Evolutionary conservation across 2,329 filamentous ascomycete genomes (phyloP).

Genomic region (Neonectria hederae): DNA sequence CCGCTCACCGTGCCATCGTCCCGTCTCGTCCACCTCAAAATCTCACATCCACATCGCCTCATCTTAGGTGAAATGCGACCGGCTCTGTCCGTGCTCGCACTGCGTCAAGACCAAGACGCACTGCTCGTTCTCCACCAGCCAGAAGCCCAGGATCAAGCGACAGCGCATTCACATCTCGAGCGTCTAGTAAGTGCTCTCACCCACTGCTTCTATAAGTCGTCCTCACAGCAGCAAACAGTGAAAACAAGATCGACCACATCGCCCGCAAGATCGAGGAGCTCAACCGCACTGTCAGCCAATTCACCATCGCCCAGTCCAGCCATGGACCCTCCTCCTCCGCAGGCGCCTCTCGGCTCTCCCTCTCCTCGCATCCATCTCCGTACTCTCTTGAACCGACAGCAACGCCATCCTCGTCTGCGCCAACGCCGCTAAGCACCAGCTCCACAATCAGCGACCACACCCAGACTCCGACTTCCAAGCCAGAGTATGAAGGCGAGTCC

Average conservation of each 20-base stretch:
- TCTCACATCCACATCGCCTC: background rate
- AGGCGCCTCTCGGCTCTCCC: background rate
- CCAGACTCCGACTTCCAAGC: constrained; percentile 8
- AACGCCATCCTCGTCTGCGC: constrained; percentile 5
- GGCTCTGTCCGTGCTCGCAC: constrained; percentile 22
- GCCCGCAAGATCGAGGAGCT: constrained; percentile 27
- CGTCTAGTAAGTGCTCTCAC: constrained; percentile 32
- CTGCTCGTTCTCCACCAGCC: constrained; percentile 21
- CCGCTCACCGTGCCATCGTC: background rate
- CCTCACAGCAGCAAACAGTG: constrained; percentile 4
- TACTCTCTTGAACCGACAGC: background rate
- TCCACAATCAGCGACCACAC: background rate
- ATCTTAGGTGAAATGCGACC: constrained; percentile 30
- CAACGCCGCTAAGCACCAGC: constrained; percentile 13
- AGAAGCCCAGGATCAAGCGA: constrained; percentile 22
- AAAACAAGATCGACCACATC: constrained; percentile 29
- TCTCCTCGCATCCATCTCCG: background rate
- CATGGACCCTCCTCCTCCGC: background rate
- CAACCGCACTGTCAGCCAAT: constrained; percentile 9
- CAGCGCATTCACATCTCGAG: constrained; percentile 31
- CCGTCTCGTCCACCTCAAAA: background rate
- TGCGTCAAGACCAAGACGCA: constrained; percentile 18
- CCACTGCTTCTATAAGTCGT: no score
- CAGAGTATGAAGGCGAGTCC: constrained; percentile 33
- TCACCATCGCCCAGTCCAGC: constrained; percentile 1